Evolutionary conservation across 164 flowering plant genomes (phyloP), one percentile per base, ranked within the genome.

Genomic region (Cinnamomum chago): DNA sequence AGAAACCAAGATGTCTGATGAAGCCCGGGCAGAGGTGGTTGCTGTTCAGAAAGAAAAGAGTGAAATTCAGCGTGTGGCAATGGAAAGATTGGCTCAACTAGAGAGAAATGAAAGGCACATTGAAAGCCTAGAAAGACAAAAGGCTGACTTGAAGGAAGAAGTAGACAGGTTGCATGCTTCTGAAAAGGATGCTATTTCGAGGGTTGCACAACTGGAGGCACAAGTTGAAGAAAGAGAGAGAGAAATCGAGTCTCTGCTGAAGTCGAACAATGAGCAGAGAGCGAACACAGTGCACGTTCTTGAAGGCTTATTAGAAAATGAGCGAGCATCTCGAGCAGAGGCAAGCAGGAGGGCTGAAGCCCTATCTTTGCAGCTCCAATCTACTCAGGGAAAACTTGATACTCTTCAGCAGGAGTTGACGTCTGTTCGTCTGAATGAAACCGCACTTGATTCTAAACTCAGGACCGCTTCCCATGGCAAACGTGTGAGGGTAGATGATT

Each of bases 1-100:
- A 72, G 93, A 97, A 3, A 90, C 85, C n/a, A 97, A 94, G 72
- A 27, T 89, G 82, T 98, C 97, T 68, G 98, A 96, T 75, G 83
- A 82, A 79, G 99, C 94, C 13, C 88, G 96, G 62, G 85, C 85
- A 17, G 97, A 92, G 73, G 91, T 93, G 28, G 93, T 71, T 23
- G 58, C 79, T 55, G 89, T 96, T 58, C 95, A 88, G 67, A 89
- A 79, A 72, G 99, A 90, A 73, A 92, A 88, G 82, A 85, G 74
- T 69, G 91, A 89, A 70, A 79, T 83, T 67, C 93, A 92, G 82
- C 88, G 81, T 47, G 30, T 86, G 76, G 93, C 97, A 33, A 90
- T 90, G 91, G 99, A 96, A 79, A 87, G 93, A 77, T 77, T 87
- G 71, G 83, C 95, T 17, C 88, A 82, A 30, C 90, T 92, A 67